phyloP scores from a whole-genome alignment of 495 filamentous ascomycete species.

The Letharia lupina region DNA sequence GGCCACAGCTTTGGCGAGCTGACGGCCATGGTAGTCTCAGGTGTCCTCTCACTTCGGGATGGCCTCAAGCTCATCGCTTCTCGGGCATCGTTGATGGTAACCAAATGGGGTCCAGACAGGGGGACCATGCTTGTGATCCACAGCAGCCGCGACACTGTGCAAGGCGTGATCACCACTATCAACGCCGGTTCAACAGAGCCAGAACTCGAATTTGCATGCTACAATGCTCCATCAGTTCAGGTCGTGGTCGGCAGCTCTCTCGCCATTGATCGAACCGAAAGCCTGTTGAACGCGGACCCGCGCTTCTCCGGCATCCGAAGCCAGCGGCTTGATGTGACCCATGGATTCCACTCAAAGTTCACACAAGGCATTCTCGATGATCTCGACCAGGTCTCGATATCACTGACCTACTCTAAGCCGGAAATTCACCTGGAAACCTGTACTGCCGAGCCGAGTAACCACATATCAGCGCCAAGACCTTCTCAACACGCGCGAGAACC shows the following conservation, averaged over 20 bases:
- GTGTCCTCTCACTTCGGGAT: conserved; percentile 31
- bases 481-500: conserved; percentile 42
- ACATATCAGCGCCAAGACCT: conserved; percentile 20
- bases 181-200: conserved; percentile 4
- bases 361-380: conserved; percentile 31
- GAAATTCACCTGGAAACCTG: conserved; percentile 31
- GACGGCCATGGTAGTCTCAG: conserved; percentile 37
- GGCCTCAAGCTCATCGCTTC: conserved; percentile 36
- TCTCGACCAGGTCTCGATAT: conserved; percentile 24
- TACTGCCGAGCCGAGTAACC: conserved; percentile 10
- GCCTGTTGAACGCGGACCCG: conserved; percentile 5
- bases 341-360: conserved; percentile 40
- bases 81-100: conserved; percentile 38
- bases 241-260: conserved; percentile 28
- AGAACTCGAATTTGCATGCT: conserved; percentile 35
- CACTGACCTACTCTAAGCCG: conserved; percentile 27
- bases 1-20: conserved; percentile 48
- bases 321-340: conserved; percentile 32
- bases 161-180: conserved; percentile 2
- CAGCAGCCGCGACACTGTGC: conserved; percentile 2
- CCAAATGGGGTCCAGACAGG: conserved; percentile 39
- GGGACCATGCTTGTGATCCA: conserved; percentile 42
- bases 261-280: conserved; percentile 24
- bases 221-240: conserved; percentile 32
- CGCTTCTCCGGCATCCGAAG: conserved; percentile 16